Percentiles rank a stretch among this genome's conserved stretches.
These are phyloP conservation scores for Kluyveromyces starmeri DNA, from an alignment of 805 yeast species.

Conservation along the genomic window DNA sequence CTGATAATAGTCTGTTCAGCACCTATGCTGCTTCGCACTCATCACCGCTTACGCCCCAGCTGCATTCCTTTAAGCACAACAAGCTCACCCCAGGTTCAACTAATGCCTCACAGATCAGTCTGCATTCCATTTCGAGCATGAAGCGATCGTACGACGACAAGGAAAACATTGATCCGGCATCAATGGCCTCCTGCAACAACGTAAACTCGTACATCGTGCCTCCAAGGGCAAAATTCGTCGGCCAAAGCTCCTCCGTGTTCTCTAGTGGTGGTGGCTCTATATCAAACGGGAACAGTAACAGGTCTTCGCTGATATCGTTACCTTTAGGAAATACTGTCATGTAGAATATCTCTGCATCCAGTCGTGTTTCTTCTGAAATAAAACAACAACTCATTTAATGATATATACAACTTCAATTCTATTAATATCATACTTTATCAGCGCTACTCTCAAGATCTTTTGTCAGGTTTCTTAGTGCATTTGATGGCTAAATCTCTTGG, in stretches of 20 bases:
- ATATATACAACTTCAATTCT: too few species aligned
- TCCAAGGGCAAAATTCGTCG: slow-evolving; percentile 24
- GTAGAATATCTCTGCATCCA: background rate
- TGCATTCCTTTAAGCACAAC: slow-evolving; percentile 23
- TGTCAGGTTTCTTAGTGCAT: too few species aligned
- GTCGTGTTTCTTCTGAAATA: too few species aligned
- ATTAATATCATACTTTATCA: too few species aligned
- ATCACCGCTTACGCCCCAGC: slow-evolving; percentile 28
- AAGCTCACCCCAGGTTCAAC: slow-evolving; percentile 19
- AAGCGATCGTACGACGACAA: slow-evolving; percentile 15
- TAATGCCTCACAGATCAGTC: slow-evolving; percentile 23
- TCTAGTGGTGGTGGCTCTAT: slow-evolving; percentile 20
- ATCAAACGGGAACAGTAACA: slow-evolving; percentile 18
- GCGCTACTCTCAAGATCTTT: too few species aligned
- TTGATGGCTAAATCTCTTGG: too few species aligned
- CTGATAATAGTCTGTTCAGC: slow-evolving; percentile 28
- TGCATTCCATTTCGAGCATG: slow-evolving; percentile 18
- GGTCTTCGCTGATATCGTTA: slow-evolving; percentile 19
- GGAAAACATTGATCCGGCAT: slow-evolving; percentile 18
- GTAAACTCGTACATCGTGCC: slow-evolving; percentile 15
- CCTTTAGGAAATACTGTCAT: slow-evolving; percentile 10
- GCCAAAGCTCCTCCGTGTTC: slow-evolving; percentile 18
- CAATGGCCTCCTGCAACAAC: slow-evolving; percentile 2
- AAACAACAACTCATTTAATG: too few species aligned
- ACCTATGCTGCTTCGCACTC: slow-evolving; percentile 13